Base-by-base conservation (phyloP, 352 stramenopile species). In the Pythium rishiriense region DNA sequence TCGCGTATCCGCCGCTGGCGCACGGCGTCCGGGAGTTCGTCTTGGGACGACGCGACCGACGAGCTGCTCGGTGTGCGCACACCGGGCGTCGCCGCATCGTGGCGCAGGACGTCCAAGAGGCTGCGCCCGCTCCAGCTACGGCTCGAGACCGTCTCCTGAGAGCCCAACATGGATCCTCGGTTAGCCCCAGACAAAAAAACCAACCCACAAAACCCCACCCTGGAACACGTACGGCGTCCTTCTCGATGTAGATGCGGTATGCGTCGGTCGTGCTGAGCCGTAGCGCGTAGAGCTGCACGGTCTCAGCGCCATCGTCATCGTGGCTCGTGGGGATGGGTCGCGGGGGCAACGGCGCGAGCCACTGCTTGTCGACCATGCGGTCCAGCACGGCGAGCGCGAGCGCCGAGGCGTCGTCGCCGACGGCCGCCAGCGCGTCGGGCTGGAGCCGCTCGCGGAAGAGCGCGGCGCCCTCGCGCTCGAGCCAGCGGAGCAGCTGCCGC, bases 211-310 rank as follows among this genome's bases (percentile, higher is more conserved):
- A n/a, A n/a, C n/a, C n/a, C n/a, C n/a, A n/a, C n/a, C n/a, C n/a
- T n/a, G n/a, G n/a, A 1, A 45, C 33, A 35, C 29, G n/a, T 58
- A 74, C 84, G 69, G 51, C 70, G 64, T 93, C 82, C 62, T 93
- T 93, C 62, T 91, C 80, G 41, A 93, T 89, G 76, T 93, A 93
- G 60, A 93, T 90, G 46, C 69, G 64, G 59, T 93, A 93, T 35
- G 84, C 84, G 49, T 93, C 82, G 21, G 80, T 77, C 26, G 84
- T 93, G 46, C 72, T 74, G 15, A 93, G 64, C 12, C 83, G 80
- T 25, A 85, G 74, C 22, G 73, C 79, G 52, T 84, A 93, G 12
- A 89, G 24, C 50, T 64, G 52, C 9, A 37, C 11, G 31, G 48
- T 50, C 55, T 78, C 82, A 11, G 77, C 66, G 69, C 22, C 45